These are phyloP conservation scores for Pseudogymnoascus pannorum DNA, from an alignment of 2,329 filamentous ascomycete genomes.

Conservation along the genomic window DNA sequence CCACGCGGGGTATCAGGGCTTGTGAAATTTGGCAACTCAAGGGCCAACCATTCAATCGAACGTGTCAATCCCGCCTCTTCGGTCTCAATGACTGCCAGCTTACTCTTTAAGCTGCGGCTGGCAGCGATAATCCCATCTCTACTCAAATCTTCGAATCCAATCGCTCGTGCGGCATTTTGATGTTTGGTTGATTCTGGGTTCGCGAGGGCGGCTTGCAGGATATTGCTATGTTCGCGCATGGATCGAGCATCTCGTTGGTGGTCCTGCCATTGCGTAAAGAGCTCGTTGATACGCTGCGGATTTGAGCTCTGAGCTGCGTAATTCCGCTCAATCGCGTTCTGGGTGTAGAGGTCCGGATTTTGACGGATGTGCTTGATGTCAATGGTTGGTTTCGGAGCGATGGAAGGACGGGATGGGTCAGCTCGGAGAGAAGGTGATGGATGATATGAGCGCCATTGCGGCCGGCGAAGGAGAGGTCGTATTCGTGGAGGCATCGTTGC, in stretches of 20 bases:
- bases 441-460: constrained; percentile 17
- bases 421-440: constrained; percentile 16
- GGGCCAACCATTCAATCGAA: constrained; percentile 68
- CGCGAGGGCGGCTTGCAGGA: constrained; percentile 50
- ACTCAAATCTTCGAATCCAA: constrained; percentile 30
- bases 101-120: constrained; percentile 56
- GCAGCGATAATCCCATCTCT: constrained; percentile 53
- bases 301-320: constrained; percentile 54
- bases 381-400: constrained; percentile 69
- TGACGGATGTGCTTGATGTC: constrained; percentile 88
- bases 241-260: constrained; percentile 53
- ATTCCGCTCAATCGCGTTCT: constrained; percentile 80
- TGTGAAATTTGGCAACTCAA: constrained; percentile 81
- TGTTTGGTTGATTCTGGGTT: constrained; percentile 41
- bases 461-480: background rate
- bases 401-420: constrained; percentile 43
- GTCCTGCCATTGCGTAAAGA: constrained; percentile 52
- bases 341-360: constrained; percentile 70
- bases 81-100: constrained; percentile 52
- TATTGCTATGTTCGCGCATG: constrained; percentile 60
- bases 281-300: constrained; percentile 46
- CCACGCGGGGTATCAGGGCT: constrained; percentile 68
- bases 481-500: background rate
- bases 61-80: constrained; percentile 50
- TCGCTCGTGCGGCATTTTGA: constrained; percentile 23